Percentiles rank a stretch among this genome's conserved stretches.
Evolutionary conservation across 2,329 filamentous ascomycete genomes (phyloP).

Genomic region (Epichloe gansuensis): DNA sequence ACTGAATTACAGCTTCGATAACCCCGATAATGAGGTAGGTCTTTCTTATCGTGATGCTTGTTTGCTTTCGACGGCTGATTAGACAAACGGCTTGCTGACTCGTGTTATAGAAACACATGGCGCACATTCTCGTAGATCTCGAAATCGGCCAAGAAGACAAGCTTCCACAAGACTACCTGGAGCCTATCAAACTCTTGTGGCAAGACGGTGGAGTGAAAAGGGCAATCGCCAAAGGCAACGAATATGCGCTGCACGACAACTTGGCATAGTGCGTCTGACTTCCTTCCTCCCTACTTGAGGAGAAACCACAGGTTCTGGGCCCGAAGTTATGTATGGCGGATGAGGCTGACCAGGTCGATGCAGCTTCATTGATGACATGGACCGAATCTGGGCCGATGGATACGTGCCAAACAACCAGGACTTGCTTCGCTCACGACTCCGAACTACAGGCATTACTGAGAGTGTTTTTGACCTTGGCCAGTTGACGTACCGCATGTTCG

Average conservation of each 20-base stretch:
- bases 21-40: slow-evolving; percentile 65
- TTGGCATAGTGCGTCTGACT: slow-evolving; percentile 65
- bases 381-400: slow-evolving; percentile 60
- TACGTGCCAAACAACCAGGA: slow-evolving; percentile 91
- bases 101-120: slow-evolving; percentile 55
- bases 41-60: neutral
- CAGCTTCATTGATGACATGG: slow-evolving; percentile 74
- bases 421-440: slow-evolving; percentile 88
- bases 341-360: slow-evolving; percentile 1
- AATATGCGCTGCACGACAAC: slow-evolving; percentile 94
- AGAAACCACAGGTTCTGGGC: neutral
- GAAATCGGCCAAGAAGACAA: slow-evolving; percentile 75
- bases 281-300: neutral
- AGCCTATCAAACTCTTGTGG: slow-evolving; percentile 79
- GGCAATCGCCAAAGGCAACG: slow-evolving; percentile 88
- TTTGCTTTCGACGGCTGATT: slow-evolving; percentile 12
- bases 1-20: slow-evolving; percentile 66
- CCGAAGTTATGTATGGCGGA: neutral
- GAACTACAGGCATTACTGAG: slow-evolving; percentile 95
- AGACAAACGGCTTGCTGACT: neutral
- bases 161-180: slow-evolving; percentile 65
- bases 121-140: slow-evolving; percentile 63
- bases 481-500: slow-evolving; percentile 93
- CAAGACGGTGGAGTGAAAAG: slow-evolving; percentile 68
- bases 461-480: slow-evolving; percentile 93